Evolutionary conservation across 2,329 filamentous ascomycete species (phyloP).

Genomic region (Apiospora malaysiana): DNA sequence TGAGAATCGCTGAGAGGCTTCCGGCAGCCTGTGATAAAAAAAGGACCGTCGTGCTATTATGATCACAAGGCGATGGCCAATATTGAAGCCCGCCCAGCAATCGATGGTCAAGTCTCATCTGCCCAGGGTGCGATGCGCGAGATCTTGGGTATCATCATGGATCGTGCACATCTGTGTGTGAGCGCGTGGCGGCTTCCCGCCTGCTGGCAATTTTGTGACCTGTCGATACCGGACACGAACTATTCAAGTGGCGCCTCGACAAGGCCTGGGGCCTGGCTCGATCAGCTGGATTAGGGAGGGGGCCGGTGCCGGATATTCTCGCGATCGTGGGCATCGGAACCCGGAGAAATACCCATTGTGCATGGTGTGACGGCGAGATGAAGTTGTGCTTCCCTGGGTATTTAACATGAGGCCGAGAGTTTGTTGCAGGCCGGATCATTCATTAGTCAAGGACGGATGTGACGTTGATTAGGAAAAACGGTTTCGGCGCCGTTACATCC

Average conservation of each 20-base stretch:
- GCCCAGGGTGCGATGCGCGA: background rate
- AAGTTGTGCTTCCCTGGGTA: constrained; percentile 6
- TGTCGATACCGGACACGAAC: constrained; percentile 5
- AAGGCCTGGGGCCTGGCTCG: background rate
- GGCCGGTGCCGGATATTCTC: background rate
- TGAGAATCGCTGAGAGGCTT: constrained; percentile 16
- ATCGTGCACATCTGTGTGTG: background rate
- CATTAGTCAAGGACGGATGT: constrained; percentile 11
- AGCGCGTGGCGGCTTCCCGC: background rate
- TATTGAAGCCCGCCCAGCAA: background rate
- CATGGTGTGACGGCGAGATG: constrained; percentile 1
- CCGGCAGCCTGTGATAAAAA: constrained; percentile 15
- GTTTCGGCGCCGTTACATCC: constrained; percentile 25
- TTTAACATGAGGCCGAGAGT: constrained; percentile 10
- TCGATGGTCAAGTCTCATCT: background rate
- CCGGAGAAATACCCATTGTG: background rate
- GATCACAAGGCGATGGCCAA: background rate
- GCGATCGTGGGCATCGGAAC: background rate
- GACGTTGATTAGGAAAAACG: constrained; percentile 21
- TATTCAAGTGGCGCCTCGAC: constrained; percentile 3
- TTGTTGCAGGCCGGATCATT: constrained; percentile 24
- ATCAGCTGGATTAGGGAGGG: background rate
- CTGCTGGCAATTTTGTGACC: background rate
- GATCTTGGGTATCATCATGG: background rate
- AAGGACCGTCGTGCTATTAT: background rate